phyloP scores from a whole-genome alignment of 2,329 filamentous ascomycete genomes.

The Tolypocladium ovalisporum region DNA sequence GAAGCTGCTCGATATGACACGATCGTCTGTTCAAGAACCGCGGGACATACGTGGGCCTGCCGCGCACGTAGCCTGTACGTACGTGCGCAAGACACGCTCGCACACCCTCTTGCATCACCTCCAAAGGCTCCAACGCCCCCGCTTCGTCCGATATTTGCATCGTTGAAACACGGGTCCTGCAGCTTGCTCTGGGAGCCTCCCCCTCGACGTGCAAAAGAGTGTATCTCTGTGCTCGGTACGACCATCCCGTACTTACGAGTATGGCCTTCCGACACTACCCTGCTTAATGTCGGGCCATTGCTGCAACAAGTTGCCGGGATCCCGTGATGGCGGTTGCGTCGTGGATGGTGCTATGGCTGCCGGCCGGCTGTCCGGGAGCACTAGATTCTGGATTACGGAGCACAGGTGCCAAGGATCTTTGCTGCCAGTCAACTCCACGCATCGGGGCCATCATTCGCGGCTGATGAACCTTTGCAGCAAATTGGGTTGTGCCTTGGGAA shows the following conservation, averaged over 20 bases:
- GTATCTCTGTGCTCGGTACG: not conserved
- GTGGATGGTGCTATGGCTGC: not conserved
- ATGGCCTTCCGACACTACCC: not conserved
- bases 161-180: not conserved
- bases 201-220: not conserved
- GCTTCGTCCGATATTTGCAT: not conserved
- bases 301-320: not conserved
- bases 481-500: not conserved
- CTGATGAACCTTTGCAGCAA: not conserved
- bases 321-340: not conserved
- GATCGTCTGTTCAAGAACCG: not conserved
- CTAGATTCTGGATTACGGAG: not conserved
- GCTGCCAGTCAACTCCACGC: not conserved
- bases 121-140: not conserved
- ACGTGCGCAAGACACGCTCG: not conserved
- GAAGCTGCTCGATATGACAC: not conserved
- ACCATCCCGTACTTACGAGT: not conserved
- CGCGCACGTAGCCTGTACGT: not conserved
- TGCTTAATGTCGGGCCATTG: not conserved
- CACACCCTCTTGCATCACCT: not conserved
- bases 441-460: not conserved
- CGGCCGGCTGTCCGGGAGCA: not conserved
- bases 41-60: not conserved
- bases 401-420: not conserved
- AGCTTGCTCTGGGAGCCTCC: not conserved